Percentiles rank a stretch among this genome's conserved stretches.
Conservation (phyloP, 306 rosid genomes). For the Casuarina glauca region DNA sequence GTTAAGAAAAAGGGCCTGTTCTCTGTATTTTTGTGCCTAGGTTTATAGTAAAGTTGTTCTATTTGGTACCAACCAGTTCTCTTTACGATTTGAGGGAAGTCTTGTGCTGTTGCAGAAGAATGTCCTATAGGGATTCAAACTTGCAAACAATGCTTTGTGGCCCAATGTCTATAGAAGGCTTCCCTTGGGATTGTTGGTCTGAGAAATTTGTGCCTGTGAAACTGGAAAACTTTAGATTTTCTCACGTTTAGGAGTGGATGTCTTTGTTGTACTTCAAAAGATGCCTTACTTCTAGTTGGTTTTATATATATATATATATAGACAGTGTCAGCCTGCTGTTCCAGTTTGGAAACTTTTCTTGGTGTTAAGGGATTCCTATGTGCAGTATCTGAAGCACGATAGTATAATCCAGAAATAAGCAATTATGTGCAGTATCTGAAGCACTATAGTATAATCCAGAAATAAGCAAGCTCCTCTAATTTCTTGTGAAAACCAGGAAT, state of each 20-base stretch:
- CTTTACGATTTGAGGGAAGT: neutral
- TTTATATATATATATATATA: neutral
- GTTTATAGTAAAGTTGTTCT: neutral
- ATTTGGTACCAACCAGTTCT: neutral
- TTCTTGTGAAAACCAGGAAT: neutral
- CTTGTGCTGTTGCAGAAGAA: neutral
- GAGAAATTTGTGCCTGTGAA: neutral
- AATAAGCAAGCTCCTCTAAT: neutral
- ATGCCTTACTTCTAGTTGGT: neutral
- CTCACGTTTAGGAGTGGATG: neutral
- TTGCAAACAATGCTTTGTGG: neutral
- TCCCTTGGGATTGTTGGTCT: neutral
- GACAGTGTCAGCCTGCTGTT: neutral
- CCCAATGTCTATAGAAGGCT: neutral
- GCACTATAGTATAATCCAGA: neutral
- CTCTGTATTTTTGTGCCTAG: neutral
- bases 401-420: neutral
- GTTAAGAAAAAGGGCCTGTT: neutral
- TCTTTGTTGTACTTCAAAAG: neutral
- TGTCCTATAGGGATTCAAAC: neutral
- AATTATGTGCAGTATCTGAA: neutral
- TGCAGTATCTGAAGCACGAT: neutral
- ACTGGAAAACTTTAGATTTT: neutral
- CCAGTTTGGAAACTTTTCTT: neutral
- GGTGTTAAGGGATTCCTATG: neutral